A percentile compares a stretch with the other conserved stretches of the same genome.
phyloP scores from a whole-genome alignment of 345 rosid genomes.

The Iberis pinnata region DNA sequence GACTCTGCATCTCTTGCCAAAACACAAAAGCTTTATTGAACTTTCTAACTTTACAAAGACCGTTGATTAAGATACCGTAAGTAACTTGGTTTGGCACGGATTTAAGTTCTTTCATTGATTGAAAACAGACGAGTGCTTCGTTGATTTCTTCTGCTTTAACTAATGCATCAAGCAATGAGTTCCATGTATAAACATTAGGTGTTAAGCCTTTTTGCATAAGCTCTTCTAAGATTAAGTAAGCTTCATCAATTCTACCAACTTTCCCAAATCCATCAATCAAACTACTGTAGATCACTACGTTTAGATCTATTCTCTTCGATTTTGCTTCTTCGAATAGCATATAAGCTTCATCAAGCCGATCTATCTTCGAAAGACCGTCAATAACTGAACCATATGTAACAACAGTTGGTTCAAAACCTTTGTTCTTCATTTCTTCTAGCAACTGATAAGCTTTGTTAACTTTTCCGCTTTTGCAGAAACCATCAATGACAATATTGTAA shows the following conservation, averaged over 20 bases:
- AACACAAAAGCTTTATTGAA: constrained; percentile 91
- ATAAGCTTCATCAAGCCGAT: constrained; percentile 96
- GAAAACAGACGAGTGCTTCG: constrained; percentile 84
- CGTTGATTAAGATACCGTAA: constrained; percentile 69
- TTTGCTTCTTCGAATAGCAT: constrained; percentile 98
- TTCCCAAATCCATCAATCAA: constrained; percentile 95
- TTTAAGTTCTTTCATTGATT: constrained; percentile 69
- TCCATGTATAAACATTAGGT: constrained; percentile 80
- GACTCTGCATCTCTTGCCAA: constrained; percentile 98
- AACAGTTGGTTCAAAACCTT: constrained; percentile 68
- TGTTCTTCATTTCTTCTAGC: constrained; percentile 93
- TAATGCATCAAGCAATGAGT: constrained; percentile 87
- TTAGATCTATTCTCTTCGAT: constrained; percentile 57
- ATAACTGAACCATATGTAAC: constrained; percentile 88
- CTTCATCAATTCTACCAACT: constrained; percentile 94
- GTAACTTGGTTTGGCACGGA: constrained; percentile 69
- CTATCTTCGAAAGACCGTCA: constrained; percentile 85
- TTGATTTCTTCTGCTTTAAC: constrained; percentile 82
- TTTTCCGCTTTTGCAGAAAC: constrained; percentile 91
- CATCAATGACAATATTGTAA: constrained; percentile 76
- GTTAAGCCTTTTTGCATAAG: constrained; percentile 86
- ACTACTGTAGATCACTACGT: constrained; percentile 74
- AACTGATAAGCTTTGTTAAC: constrained; percentile 86
- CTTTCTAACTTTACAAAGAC: constrained; percentile 79
- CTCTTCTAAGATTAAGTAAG: constrained; percentile 89